phyloP scores from a whole-genome alignment of 106 monocot genomes.

The Platanthera guangdongensis region DNA sequence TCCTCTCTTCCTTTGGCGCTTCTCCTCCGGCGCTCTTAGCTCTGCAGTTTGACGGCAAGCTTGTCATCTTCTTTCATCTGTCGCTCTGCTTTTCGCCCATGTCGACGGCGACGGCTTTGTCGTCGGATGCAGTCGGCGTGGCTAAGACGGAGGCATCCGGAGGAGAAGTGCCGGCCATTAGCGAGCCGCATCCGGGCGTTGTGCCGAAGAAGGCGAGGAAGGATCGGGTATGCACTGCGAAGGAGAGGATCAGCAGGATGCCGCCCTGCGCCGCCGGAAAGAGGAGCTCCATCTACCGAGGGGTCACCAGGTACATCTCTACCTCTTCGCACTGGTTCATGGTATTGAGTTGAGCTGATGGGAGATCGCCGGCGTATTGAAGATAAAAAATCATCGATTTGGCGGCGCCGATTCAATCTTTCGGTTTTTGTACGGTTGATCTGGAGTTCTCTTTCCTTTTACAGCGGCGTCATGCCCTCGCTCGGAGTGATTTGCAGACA shows the following conservation, averaged over 20 bases:
- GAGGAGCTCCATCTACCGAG: conserved; percentile 93
- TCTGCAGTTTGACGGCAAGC: not conserved
- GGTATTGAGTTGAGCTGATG: not conserved
- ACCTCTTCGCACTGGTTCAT: not conserved
- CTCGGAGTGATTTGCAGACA: too few species aligned
- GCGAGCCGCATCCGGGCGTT: conserved; percentile 1
- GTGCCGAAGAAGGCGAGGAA: conserved; percentile 48
- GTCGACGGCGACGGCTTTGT: not conserved
- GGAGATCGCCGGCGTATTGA: not conserved
- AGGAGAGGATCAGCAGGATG: conserved; percentile 97
- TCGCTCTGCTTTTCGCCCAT: not conserved
- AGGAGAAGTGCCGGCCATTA: not conserved
- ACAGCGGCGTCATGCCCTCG: too few species aligned
- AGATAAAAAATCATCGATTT: not conserved
- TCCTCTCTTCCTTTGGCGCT: not conserved
- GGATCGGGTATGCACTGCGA: conserved; percentile 80
- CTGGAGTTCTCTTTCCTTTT: too few species aligned
- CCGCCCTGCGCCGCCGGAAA: conserved; percentile 94
- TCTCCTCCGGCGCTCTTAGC: too few species aligned
- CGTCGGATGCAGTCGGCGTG: not conserved
- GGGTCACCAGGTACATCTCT: conserved; percentile 65
- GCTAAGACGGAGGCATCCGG: conserved; percentile 7
- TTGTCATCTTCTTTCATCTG: not conserved
- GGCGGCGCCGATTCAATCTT: not conserved
- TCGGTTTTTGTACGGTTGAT: too few species aligned